Evolutionary conservation across 345 rosid genomes (phyloP).

Genomic region (Microcos paniculata): DNA sequence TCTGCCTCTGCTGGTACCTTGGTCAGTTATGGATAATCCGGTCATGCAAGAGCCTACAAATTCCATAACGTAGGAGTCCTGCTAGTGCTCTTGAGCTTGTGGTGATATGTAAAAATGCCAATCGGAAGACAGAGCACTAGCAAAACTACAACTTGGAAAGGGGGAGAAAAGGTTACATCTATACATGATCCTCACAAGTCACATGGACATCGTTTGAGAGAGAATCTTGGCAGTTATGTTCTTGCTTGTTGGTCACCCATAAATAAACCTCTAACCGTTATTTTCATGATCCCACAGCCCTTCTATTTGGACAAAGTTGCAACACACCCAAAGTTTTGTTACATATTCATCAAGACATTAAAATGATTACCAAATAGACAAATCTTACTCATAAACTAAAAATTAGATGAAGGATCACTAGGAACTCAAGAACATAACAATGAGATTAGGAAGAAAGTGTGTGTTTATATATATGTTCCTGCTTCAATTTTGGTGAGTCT

Average conservation of each 20-base stretch:
- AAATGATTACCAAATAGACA: no score
- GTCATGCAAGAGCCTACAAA: slow-evolving; percentile 23
- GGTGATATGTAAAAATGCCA: not conserved
- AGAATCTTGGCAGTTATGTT: slow-evolving; percentile 29
- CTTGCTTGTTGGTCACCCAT: not conserved
- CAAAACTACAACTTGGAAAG: slow-evolving; percentile 12
- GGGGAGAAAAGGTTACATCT: not conserved
- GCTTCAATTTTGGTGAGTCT: not conserved
- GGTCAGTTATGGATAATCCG: slow-evolving; percentile 18
- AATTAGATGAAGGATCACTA: no score
- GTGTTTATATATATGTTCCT: not conserved
- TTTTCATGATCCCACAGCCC: not conserved
- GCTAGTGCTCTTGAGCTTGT: slow-evolving; percentile 19
- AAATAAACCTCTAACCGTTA: not conserved
- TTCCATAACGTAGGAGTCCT: slow-evolving; percentile 28
- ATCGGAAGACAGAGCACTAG: slow-evolving; percentile 10
- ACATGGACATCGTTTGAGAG: slow-evolving; percentile 19
- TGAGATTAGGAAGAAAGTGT: not conserved
- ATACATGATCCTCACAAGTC: slow-evolving; percentile 34
- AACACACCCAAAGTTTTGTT: no score
- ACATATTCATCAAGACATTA: no score
- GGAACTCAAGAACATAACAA: not conserved
- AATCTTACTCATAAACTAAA: no score
- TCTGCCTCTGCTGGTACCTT: slow-evolving; percentile 21
- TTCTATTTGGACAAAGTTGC: not conserved